These are phyloP conservation scores for Pythium aristosporum DNA, from an alignment of 352 stramenopile genomes.

Conservation along the genomic window DNA sequence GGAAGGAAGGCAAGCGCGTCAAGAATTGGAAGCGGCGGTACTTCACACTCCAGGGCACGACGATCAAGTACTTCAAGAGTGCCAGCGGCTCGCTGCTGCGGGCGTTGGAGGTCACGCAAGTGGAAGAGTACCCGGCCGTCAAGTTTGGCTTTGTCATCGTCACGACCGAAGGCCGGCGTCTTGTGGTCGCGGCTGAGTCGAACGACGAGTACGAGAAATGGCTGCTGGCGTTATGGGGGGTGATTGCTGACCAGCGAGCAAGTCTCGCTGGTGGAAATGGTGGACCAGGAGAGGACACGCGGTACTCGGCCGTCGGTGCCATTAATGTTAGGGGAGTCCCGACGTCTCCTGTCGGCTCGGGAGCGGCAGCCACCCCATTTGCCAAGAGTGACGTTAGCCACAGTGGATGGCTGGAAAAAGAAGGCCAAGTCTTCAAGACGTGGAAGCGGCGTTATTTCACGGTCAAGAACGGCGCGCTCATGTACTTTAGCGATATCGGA, in stretches of 20 bases:
- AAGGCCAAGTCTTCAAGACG: conserved; percentile 72
- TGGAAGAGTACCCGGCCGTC: conserved; percentile 35
- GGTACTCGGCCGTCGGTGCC: conserved; percentile 13
- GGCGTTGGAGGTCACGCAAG: conserved; percentile 38
- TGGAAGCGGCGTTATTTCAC: conserved; percentile 81
- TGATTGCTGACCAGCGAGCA: conserved; percentile 23
- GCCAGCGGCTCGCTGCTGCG: conserved; percentile 53
- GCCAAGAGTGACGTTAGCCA: conserved; percentile 9
- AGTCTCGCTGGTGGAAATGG: conserved; percentile 2
- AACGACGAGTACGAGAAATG: conserved; percentile 67
- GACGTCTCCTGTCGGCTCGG: conserved; percentile 5
- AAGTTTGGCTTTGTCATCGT: conserved; percentile 47
- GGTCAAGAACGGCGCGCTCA: conserved; percentile 62
- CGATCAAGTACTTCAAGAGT: conserved; percentile 78
- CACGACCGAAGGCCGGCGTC: conserved; percentile 41
- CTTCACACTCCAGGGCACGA: conserved; percentile 70
- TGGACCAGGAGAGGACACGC: background rate
- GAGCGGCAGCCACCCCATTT: background rate
- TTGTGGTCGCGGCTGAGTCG: conserved; percentile 63
- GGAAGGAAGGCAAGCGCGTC: conserved; percentile 58
- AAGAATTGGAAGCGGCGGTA: conserved; percentile 79
- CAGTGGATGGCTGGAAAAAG: conserved; percentile 77
- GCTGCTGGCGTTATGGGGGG: conserved; percentile 42
- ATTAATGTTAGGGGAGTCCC: conserved; percentile 21
- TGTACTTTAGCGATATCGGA: conserved; percentile 69